Evolutionary conservation across 768 basidiomycete genomes (phyloP).

Genomic region (Panellus pusillus): DNA sequence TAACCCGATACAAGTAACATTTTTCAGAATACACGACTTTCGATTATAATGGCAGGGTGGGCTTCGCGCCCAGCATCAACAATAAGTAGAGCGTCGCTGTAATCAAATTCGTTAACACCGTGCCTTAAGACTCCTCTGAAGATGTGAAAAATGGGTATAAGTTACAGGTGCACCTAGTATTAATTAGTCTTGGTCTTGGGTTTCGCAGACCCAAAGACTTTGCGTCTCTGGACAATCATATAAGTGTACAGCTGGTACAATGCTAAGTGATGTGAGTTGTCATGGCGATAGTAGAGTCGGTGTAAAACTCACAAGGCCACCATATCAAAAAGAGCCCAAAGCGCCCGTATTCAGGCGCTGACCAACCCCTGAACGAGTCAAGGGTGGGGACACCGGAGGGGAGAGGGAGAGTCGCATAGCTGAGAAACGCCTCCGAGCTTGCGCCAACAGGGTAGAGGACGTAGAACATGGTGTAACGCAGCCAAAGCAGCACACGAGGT

Average conservation of each 20-base stretch:
- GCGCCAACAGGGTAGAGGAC: conserved; percentile 94
- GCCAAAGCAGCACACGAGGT: conserved; percentile 53
- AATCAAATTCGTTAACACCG: background rate
- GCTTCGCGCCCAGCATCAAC: conserved; percentile 49
- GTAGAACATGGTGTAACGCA: conserved; percentile 93
- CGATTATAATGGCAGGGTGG: conserved; percentile 61
- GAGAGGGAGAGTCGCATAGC: conserved; percentile 70
- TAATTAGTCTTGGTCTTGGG: conserved; percentile 20
- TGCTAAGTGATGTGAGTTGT: conserved; percentile 30
- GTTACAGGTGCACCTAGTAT: conserved; percentile 11
- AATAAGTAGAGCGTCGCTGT: conserved; percentile 6
- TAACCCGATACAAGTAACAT: background rate
- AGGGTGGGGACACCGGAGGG: conserved; percentile 44
- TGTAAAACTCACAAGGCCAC: conserved; percentile 74
- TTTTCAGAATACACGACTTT: conserved; percentile 59
- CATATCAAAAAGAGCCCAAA: conserved; percentile 70
- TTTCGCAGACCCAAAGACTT: conserved; percentile 35
- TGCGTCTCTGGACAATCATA: conserved; percentile 54
- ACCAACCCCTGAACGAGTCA: conserved; percentile 50
- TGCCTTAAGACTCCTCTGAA: no score
- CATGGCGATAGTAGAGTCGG: conserved; percentile 1
- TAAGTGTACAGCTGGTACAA: conserved; percentile 53
- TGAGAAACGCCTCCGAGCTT: conserved; percentile 83
- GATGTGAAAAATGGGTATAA: conserved; percentile 11
- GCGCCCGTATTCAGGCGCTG: conserved; percentile 55